Conservation (phyloP, 805 yeast species). For the Suhomyces faveliae region DNA sequence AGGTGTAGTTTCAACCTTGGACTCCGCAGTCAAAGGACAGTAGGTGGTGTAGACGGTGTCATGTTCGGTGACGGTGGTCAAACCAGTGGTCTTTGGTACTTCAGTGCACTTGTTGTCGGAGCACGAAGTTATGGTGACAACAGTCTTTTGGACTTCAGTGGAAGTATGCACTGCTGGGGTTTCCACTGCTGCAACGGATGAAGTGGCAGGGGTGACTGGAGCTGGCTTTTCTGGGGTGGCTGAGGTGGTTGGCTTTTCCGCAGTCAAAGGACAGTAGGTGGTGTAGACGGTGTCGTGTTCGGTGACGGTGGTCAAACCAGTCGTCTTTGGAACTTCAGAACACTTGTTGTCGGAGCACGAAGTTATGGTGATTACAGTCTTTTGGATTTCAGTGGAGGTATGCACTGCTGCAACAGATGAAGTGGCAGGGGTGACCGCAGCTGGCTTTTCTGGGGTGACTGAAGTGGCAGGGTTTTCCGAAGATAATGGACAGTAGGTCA, state of each 20-base stretch:
- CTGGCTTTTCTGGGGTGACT: neutral
- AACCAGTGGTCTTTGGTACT: constrained; percentile 12
- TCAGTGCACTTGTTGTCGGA: constrained; percentile 17
- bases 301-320: constrained; percentile 15
- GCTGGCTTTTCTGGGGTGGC: constrained; percentile 3
- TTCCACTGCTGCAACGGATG: constrained; percentile 3
- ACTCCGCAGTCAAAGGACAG: constrained; percentile 17
- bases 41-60: constrained; percentile 11
- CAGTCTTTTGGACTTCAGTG: constrained; percentile 9
- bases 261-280: constrained; percentile 22
- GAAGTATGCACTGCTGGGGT: neutral
- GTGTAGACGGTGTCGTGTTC: constrained; percentile 22
- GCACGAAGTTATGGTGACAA: constrained; percentile 20
- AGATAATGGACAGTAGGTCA: constrained; percentile 18
- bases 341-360: constrained; percentile 21
- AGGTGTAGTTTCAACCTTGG: no score
- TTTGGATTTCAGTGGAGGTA: constrained; percentile 3
- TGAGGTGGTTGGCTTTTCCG: constrained; percentile 3
- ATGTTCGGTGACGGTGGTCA: constrained; percentile 16
- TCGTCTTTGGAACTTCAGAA: constrained; percentile 11
- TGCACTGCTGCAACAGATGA: neutral
- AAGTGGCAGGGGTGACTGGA: constrained; percentile 2
- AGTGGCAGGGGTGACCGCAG: constrained; percentile 3
- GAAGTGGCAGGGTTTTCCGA: neutral
- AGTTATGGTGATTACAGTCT: constrained; percentile 18